Evolutionary conservation across 2,329 filamentous ascomycete genomes (phyloP), one percentile per base, ranked within the genome.

Genomic region (Diaporthe citriasiana): DNA sequence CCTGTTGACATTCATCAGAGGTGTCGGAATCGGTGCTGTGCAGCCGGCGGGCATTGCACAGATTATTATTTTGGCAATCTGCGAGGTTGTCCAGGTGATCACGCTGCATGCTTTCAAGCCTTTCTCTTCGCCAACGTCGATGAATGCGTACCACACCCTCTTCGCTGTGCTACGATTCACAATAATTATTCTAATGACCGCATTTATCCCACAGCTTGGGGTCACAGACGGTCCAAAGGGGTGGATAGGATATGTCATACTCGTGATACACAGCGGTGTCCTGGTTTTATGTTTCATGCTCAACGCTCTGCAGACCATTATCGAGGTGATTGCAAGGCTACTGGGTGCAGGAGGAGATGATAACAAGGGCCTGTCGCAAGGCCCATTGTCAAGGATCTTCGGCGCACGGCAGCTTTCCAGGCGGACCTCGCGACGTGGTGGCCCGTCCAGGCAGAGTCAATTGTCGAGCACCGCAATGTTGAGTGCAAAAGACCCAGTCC

Each of bases 41-140:
- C 97, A 99, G 82, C 93, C 94, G 1, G 97, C 94, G 45, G 97
- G 97, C 10, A 95, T 98, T 73, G 95, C 95, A 3, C 97, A 99
- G 83, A 90, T 99, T 73, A 94, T 98, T 33, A 87, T 98, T 56
- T 89, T 99, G 51, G 95, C 95, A 35, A 96, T 98, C 71, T 98
- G 95, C 82, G 97, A 99, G 84, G 93, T 98, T 76, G 93, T 98
- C 45, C 91, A 95, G 74, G 91, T 98, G 47, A 87, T 98, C 57
- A 96, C 95, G 0, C 85, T 98, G 6, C 92, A 97, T 78, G 94
- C 95, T 10, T 97, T 98, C 85, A 92, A 94, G 22, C 97, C 97
- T 0, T 99, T 97, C 80, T 93, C 96, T 75, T 92, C 92, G 2
- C 92, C 95, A 30, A 98, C 97, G 0, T 98, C 96, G 38, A 99